phyloP scores from a whole-genome alignment of 805 yeast species.

The Metschnikowia baotianmanensis region DNA sequence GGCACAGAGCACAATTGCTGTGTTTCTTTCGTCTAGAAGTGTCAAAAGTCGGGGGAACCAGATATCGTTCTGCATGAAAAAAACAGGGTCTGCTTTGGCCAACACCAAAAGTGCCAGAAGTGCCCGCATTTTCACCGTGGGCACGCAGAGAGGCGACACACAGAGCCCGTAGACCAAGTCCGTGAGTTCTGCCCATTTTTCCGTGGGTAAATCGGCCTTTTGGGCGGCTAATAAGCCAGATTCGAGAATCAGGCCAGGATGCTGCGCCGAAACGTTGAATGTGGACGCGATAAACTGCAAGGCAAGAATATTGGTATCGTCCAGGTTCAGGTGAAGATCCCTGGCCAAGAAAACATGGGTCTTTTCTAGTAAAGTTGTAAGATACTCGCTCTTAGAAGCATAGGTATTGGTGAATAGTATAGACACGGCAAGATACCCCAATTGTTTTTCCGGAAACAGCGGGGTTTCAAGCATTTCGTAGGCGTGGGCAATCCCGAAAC shows the following conservation, averaged over 20 bases:
- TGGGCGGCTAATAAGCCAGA: background rate
- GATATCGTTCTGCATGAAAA: conserved; percentile 40
- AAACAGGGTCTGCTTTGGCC: conserved; percentile 41
- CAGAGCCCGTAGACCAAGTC: conserved; percentile 66
- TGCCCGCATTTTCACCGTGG: conserved; percentile 66
- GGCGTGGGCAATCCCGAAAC: conserved; percentile 67
- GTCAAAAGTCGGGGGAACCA: conserved; percentile 80
- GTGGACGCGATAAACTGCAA: conserved; percentile 54
- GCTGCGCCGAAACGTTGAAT: conserved; percentile 25
- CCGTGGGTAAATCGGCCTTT: conserved; percentile 23
- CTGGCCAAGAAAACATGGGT: conserved; percentile 23
- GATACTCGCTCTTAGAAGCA: conserved; percentile 14
- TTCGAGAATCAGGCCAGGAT: background rate
- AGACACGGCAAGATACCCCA: conserved; percentile 75
- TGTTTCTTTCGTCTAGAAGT: conserved; percentile 56
- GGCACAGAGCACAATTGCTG: conserved; percentile 64
- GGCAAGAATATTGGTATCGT: conserved; percentile 65
- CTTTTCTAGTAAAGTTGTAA: conserved; percentile 24
- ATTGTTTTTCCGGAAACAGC: conserved; percentile 69
- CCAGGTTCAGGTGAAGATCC: conserved; percentile 51
- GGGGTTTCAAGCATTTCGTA: conserved; percentile 55
- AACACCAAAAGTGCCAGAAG: conserved; percentile 61
- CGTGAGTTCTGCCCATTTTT: conserved; percentile 50
- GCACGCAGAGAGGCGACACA: conserved; percentile 69
- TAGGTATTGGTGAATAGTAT: conserved; percentile 47